A percentile compares a stretch with the other conserved stretches of the same genome.
Conservation (phyloP, 805 yeast genomes). For the Myxozyma geophila region DNA sequence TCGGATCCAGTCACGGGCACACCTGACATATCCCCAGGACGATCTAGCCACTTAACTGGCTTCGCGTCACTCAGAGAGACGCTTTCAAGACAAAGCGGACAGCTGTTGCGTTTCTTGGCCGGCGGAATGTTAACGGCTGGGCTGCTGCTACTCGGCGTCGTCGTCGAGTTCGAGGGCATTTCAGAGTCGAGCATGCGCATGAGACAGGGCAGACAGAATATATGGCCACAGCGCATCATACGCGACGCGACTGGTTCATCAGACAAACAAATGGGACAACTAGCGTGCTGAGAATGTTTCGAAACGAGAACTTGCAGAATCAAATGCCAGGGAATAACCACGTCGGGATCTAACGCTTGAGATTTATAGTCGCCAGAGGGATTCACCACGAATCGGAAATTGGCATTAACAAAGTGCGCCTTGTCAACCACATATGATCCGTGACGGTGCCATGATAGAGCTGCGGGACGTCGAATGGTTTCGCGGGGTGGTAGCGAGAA, state of each 20-base stretch:
- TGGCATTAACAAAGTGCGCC: slow-evolving; percentile 65
- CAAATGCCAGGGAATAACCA: slow-evolving; percentile 63
- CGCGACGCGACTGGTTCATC: slow-evolving; percentile 89
- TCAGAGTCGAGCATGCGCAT: slow-evolving; percentile 68
- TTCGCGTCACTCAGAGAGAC: slow-evolving; percentile 61
- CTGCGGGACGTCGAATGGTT: slow-evolving; percentile 18
- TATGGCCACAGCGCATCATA: slow-evolving; percentile 94
- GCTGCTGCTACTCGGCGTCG: neutral
- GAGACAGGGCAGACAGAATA: slow-evolving; percentile 83
- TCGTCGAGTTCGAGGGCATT: slow-evolving; percentile 35
- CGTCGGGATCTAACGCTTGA: slow-evolving; percentile 74
- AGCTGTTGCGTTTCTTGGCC: slow-evolving; percentile 59
- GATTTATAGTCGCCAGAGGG: slow-evolving; percentile 57
- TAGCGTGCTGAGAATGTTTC: slow-evolving; percentile 58
- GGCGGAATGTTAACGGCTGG: slow-evolving; percentile 5
- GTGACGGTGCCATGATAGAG: slow-evolving; percentile 31
- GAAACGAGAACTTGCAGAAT: slow-evolving; percentile 78
- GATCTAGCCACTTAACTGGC: slow-evolving; percentile 60
- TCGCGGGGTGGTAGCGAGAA: slow-evolving; percentile 37
- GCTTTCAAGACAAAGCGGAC: slow-evolving; percentile 77
- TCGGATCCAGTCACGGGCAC: slow-evolving; percentile 62
- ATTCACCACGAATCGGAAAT: slow-evolving; percentile 82
- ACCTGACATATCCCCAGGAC: slow-evolving; percentile 58
- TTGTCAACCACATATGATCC: slow-evolving; percentile 39
- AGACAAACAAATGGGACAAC: slow-evolving; percentile 89